Conservation (phyloP, 169 alveolate species). For the Babesia bigemina region DNA sequence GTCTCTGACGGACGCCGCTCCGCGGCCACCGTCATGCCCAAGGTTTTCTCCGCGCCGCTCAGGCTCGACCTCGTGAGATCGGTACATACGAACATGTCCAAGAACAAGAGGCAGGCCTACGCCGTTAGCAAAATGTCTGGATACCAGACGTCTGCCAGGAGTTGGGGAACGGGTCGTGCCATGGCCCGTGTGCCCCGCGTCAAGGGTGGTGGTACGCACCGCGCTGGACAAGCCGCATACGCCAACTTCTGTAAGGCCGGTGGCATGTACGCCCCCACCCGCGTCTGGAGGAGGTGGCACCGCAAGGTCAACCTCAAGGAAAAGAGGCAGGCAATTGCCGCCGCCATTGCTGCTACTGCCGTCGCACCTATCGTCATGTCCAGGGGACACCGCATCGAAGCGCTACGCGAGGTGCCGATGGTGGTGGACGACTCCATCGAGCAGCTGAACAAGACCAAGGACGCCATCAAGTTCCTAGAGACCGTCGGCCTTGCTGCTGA, state of each 20-base stretch:
- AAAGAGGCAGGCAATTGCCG: conserved; percentile 97
- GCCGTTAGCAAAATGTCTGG: conserved; percentile 90
- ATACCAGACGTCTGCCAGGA: conserved; percentile 96
- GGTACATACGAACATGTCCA: conserved; percentile 92
- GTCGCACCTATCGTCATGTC: conserved; percentile 97
- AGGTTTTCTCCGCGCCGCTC: conserved; percentile 94
- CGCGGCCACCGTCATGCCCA: conserved; percentile 86
- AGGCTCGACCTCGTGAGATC: conserved; percentile 95
- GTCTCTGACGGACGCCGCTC: conserved; percentile 64
- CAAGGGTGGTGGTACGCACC: conserved; percentile 98
- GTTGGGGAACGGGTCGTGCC: conserved; percentile 99
- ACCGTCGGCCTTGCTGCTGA: conserved; percentile 91
- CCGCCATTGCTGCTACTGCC: conserved; percentile 98
- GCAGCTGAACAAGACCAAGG: conserved; percentile 88
- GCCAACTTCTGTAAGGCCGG: conserved; percentile 99
- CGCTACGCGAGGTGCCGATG: conserved; percentile 95
- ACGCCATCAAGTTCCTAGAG: conserved; percentile 84
- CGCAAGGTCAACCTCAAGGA: conserved; percentile 93
- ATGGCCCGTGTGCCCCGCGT: conserved; percentile 99
- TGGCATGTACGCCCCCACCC: conserved; percentile 98
- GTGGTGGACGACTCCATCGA: conserved; percentile 89
- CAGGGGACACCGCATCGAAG: conserved; percentile 96
- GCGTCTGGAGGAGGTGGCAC: conserved; percentile 98
- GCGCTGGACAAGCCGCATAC: conserved; percentile 99
- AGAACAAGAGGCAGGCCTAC: conserved; percentile 96